phyloP scores from a whole-genome alignment of 2,329 filamentous ascomycete genomes.

The Phaeoacremonium minimum region DNA sequence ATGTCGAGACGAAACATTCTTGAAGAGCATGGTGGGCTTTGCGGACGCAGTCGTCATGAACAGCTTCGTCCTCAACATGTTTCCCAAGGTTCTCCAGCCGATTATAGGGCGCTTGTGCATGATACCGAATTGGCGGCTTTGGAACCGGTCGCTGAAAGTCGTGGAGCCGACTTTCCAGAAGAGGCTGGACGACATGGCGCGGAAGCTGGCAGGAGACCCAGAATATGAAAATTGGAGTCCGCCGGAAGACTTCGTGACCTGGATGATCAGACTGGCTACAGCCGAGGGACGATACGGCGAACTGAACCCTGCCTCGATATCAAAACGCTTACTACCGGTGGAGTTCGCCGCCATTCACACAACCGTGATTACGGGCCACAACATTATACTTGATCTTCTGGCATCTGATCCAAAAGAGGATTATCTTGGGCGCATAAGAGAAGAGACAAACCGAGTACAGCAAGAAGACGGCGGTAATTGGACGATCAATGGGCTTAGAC shows the following conservation, averaged over 20 bases:
- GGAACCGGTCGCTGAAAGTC: conserved; percentile 33
- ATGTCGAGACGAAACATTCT: conserved; percentile 37
- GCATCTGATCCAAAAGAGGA: conserved; percentile 26
- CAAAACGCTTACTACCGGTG: conserved; percentile 47
- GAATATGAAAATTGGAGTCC: conserved; percentile 33
- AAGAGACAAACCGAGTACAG: conserved; percentile 32
- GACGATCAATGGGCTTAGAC: conserved; percentile 38
- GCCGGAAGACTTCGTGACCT: conserved; percentile 54
- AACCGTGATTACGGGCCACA: conserved; percentile 46
- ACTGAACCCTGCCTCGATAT: conserved; percentile 40
- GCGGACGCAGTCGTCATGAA: conserved; percentile 43
- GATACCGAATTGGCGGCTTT: conserved; percentile 41
- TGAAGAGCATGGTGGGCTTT: conserved; percentile 43
- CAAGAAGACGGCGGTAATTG: conserved; percentile 31
- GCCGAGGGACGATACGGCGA: conserved; percentile 36
- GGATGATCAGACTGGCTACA: conserved; percentile 48
- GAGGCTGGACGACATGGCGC: conserved; percentile 40
- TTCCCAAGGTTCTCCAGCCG: conserved; percentile 43
- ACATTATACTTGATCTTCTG: conserved; percentile 41
- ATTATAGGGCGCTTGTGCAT: conserved; percentile 40
- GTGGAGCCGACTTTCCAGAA: conserved; percentile 43
- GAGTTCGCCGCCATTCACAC: conserved; percentile 59
- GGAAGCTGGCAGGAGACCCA: conserved; percentile 32
- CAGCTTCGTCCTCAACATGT: conserved; percentile 36
- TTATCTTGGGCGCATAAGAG: conserved; percentile 33